phyloP scores from a whole-genome alignment of 768 basidiomycete species.

The Naganishia randhawae region DNA sequence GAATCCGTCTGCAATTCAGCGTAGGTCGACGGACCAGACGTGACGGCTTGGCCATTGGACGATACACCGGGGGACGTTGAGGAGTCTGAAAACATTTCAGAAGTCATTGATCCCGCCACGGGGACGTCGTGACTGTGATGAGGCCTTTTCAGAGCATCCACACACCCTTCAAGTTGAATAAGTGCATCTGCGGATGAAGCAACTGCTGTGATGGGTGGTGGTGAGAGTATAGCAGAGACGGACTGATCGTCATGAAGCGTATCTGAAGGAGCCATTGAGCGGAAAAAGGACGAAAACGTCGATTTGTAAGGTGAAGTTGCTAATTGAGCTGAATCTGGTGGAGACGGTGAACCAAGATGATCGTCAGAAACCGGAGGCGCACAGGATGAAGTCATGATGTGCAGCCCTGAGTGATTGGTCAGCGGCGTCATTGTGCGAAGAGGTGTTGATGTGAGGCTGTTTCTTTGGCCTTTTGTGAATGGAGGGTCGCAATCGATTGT shows the following conservation, averaged over 20 bases:
- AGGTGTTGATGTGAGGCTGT: not conserved
- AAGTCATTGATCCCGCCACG: not conserved
- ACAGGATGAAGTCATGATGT: not conserved
- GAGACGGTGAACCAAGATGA: not conserved
- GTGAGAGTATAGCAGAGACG: not conserved
- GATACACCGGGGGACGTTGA: not conserved
- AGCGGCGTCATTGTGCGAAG: not conserved
- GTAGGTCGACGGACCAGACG: not conserved
- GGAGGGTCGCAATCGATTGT: not conserved
- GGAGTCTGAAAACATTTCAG: not conserved
- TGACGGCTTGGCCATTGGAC: not conserved
- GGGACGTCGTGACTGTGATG: not conserved
- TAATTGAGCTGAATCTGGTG: not conserved
- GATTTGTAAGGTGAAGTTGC: conserved; percentile 3
- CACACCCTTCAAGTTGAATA: conserved; percentile 11
- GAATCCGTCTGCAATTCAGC: not conserved
- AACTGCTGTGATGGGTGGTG: not conserved
- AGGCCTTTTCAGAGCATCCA: conserved; percentile 2
- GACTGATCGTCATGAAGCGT: not conserved
- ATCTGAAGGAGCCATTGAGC: conserved; percentile 4
- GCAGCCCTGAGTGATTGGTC: not conserved
- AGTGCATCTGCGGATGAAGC: conserved; percentile 6
- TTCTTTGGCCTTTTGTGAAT: not conserved
- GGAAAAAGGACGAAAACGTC: conserved; percentile 4
- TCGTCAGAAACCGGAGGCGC: not conserved